Conservation (phyloP, 148 eudicot species). For the Salicornia ramosissima region DNA sequence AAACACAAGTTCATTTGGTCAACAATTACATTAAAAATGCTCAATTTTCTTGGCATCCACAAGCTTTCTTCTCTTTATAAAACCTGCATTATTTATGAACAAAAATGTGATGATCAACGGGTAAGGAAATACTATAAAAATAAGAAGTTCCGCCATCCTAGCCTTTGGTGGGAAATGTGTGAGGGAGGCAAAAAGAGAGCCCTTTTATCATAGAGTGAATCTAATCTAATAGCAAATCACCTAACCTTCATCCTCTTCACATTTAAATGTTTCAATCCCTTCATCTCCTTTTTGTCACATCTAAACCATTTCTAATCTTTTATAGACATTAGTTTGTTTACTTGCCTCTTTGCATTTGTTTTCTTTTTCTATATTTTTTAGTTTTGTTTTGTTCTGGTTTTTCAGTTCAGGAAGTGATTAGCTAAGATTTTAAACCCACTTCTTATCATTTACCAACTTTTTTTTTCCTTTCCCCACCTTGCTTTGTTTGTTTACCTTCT, state of each 20-base stretch:
- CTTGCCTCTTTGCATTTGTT: constrained; percentile 34
- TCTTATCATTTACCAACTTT: constrained; percentile 37
- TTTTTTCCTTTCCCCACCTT: constrained; percentile 20
- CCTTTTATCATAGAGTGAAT: constrained; percentile 30
- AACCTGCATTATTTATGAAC: constrained; percentile 17
- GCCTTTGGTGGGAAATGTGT: constrained; percentile 44
- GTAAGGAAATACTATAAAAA: constrained; percentile 11
- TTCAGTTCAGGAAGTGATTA: constrained; percentile 40
- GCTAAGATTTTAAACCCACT: constrained; percentile 47
- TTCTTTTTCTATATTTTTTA: not conserved
- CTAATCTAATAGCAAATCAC: constrained; percentile 38
- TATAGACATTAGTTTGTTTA: constrained; percentile 40
- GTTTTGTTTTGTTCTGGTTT: constrained; percentile 14
- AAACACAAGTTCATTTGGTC: constrained; percentile 25
- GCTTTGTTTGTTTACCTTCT: constrained; percentile 35
- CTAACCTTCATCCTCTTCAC: constrained; percentile 66
- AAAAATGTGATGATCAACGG: not conserved
- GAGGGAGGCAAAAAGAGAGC: constrained; percentile 82
- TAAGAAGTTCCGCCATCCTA: constrained; percentile 34
- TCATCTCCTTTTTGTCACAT: constrained; percentile 30
- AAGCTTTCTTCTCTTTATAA: constrained; percentile 28
- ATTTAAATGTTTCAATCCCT: constrained; percentile 38
- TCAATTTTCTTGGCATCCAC: constrained; percentile 35
- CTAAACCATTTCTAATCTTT: constrained; percentile 53
- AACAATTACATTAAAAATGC: constrained; percentile 20